Base-by-base conservation (phyloP, 441 rosid species). In the Croton setiger region DNA sequence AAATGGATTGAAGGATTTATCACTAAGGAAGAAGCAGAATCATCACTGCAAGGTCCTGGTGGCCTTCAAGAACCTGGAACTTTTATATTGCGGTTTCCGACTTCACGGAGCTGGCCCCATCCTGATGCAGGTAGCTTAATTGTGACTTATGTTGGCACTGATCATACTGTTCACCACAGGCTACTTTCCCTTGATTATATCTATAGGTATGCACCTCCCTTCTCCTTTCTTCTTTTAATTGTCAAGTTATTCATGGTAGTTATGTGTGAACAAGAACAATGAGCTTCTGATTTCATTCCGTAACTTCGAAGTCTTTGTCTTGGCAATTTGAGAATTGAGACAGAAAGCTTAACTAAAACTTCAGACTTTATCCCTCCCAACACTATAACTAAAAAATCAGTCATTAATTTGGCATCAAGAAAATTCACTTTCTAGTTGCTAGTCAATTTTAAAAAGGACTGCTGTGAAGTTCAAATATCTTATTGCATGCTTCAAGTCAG, bases 21-120 rank as follows among this genome's bases (percentile, higher is more conserved):
- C 58, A 86, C 90, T 3, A 91, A 83, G 82, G 96, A 90, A 85
- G 98, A 93, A 70, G 98, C 94, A n/a, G 97, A 93, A 76, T 52
- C 69, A 66, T 93, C 97, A 7, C 96, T 90, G 71, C 93, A 79
- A 76, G 85, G 86, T 43, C 84, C 87, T 6, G 67, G 82, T 36
- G 92, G 88, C 39, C 85, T 82, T 79, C 96, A 84, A 74, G 92
- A 88, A 73, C 96, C 94, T 0, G 98, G 98, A 20, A 91, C 97
- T 7, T 93, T 90, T 77, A 72, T 88, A 37, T 82, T 93, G 52
- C 81, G 94, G 60, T 90, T 93, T 76, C 98, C 98, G 41, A 81
- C 82, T 75, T 86, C 92, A 58, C 86, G 98, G 86, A 90, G 86
- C 81, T 93, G 98, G 97, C 96, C 98, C 39, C 98, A 93, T 69